Evolutionary conservation across 495 filamentous ascomycete genomes (phyloP).

Genomic region (Pseudevernia furfuracea): DNA sequence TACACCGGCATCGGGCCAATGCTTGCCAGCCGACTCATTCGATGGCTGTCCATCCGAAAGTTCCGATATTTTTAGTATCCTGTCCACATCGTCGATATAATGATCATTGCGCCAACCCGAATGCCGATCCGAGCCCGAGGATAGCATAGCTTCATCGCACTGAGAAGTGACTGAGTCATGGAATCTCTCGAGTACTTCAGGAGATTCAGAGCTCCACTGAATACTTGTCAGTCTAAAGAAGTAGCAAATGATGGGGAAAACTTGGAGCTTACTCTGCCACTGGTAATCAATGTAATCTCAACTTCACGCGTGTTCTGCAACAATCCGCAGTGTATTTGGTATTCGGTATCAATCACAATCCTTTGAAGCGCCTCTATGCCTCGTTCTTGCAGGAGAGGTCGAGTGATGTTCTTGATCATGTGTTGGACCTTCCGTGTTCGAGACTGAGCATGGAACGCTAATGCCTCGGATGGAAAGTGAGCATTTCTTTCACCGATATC

Average conservation of each 20-base stretch:
- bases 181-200: not conserved
- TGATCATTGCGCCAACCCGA: not conserved
- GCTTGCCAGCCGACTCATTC: not conserved
- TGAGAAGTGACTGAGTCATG: not conserved
- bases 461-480: not conserved
- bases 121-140: not conserved
- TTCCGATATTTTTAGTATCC: not conserved
- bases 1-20: not conserved
- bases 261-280: slow-evolving; percentile 7
- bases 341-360: slow-evolving; percentile 2
- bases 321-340: slow-evolving; percentile 5
- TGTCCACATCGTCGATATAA: not conserved
- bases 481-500: slow-evolving; percentile 4
- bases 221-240: not conserved
- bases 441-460: not conserved
- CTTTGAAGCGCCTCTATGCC: slow-evolving; percentile 11
- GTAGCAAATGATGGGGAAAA: not conserved
- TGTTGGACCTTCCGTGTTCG: not conserved
- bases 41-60: not conserved
- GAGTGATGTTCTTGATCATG: slow-evolving; percentile 3
- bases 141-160: slow-evolving; percentile 1
- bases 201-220: slow-evolving; percentile 4
- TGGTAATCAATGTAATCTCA: slow-evolving; percentile 5
- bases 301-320: slow-evolving; percentile 6
- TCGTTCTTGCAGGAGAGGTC: slow-evolving; percentile 3